These are phyloP conservation scores for Naganishia friedmannii DNA, from an alignment of 768 basidiomycete species.

Conservation along the genomic window DNA sequence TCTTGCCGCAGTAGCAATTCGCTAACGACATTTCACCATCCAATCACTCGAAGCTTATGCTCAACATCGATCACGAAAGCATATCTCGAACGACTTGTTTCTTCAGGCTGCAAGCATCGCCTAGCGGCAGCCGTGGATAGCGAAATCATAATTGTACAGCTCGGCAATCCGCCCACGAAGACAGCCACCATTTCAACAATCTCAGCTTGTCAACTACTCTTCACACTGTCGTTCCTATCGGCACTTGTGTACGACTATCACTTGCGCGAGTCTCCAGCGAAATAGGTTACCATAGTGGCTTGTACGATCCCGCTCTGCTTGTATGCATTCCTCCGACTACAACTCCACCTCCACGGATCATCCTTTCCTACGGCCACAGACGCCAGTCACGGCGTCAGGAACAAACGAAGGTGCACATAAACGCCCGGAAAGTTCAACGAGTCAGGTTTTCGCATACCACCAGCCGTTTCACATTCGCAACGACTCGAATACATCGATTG, in stretches of 20 bases:
- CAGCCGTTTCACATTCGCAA: constrained; percentile 19
- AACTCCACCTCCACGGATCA: constrained; percentile 3
- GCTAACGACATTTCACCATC: neutral
- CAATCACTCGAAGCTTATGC: neutral
- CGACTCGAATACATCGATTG: constrained; percentile 12
- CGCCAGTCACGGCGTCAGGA: neutral
- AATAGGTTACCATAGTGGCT: neutral
- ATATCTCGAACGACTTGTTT: neutral
- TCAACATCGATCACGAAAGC: neutral
- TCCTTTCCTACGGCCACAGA: neutral
- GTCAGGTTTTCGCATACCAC: neutral
- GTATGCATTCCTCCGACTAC: constrained; percentile 8
- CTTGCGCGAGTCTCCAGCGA: neutral
- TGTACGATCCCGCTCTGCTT: neutral
- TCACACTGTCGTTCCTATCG: neutral
- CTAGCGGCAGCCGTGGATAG: neutral
- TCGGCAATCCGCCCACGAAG: neutral
- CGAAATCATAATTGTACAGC: neutral
- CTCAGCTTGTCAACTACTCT: neutral
- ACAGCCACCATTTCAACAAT: neutral
- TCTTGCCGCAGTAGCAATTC: neutral
- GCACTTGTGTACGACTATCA: neutral
- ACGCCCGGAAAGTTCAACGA: neutral
- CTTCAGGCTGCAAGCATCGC: neutral
- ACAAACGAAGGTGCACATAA: neutral